These are phyloP conservation scores for Apiospora arundinis DNA, from an alignment of 2,329 filamentous ascomycete species.

Conservation along the genomic window DNA sequence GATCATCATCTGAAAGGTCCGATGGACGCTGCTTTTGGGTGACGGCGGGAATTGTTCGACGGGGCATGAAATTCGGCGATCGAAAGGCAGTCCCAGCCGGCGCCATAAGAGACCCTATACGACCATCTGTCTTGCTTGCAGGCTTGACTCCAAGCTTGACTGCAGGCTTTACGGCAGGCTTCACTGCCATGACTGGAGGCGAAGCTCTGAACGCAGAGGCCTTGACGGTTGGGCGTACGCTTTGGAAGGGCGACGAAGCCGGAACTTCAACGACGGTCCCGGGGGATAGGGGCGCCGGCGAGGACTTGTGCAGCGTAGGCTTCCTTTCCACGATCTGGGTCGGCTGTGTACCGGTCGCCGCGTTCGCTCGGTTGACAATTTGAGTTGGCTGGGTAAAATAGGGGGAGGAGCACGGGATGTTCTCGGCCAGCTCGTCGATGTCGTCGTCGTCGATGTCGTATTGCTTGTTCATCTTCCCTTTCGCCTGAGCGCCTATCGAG, in stretches of 20 bases:
- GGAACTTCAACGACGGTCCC: slow-evolving; percentile 73
- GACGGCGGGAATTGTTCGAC: slow-evolving; percentile 40
- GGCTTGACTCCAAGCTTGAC: slow-evolving; percentile 23
- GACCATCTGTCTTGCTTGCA: slow-evolving; percentile 35
- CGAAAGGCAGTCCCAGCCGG: slow-evolving; percentile 77
- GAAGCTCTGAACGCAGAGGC: background rate
- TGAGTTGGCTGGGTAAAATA: slow-evolving; percentile 56
- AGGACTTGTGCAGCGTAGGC: slow-evolving; percentile 40
- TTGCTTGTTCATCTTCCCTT: slow-evolving; percentile 28
- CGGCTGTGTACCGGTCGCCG: slow-evolving; percentile 58
- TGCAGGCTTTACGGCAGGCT: no score
- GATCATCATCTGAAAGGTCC: slow-evolving; percentile 42
- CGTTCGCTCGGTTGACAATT: slow-evolving; percentile 27
- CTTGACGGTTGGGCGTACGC: slow-evolving; percentile 34
- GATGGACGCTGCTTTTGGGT: slow-evolving; percentile 35
- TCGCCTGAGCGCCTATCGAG: slow-evolving; percentile 24
- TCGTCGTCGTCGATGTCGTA: slow-evolving; percentile 49
- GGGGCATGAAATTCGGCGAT: slow-evolving; percentile 43
- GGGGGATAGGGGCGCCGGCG: slow-evolving; percentile 49
- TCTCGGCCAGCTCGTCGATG: slow-evolving; percentile 54
- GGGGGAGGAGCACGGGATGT: slow-evolving; percentile 46
- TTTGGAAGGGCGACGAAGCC: slow-evolving; percentile 81
- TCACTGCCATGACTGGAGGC: slow-evolving; percentile 19
- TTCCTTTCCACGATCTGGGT: slow-evolving; percentile 59
- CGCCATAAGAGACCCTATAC: slow-evolving; percentile 70